Evolutionary conservation across 2,329 filamentous ascomycete species (phyloP), one percentile per base, ranked within the genome.

Genomic region (Rhinocladiella mackenziei): DNA sequence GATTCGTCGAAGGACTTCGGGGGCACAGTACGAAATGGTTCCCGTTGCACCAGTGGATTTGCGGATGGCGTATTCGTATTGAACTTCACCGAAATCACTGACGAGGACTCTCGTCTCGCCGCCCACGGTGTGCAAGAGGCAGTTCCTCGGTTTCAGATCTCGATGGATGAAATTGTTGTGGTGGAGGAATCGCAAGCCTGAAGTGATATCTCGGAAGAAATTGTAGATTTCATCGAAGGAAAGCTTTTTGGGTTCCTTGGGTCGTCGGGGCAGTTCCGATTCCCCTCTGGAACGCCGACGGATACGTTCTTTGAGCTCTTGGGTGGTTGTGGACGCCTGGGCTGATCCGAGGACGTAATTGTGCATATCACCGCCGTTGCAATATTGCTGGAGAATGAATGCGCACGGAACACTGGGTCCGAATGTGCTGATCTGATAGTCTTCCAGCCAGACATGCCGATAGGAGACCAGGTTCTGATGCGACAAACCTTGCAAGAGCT

Each of bases 321-420:
- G 86, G 45, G 86, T 86, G 5, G 86, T 88, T 0, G 71, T 60
- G 1, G 74, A 73, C 36, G 80, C 75, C 38, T 78, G 76, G 0
- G 80, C 68, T 4, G 81, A 77, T 5, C 84, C 82, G n/a, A 89
- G 72, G 11, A 98, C 80, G 61, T 94, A 94, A 52, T 84, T 81
- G 47, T 95, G 83, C 13, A 98, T 73, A 61, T 98, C 92, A 11
- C 92, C 92, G 1, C 83, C 77, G 62, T 98, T 97, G 69, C 94
- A 98, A 59, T 95, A 98, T 61, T 98, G 89, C 62, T 98, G 92
- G 5, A 98, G 75, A 45, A 98, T 98, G 62, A 95, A 98, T 3
- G 91, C 89, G 59, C 91, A 97, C 8, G 89, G 89, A 1, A 98
- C 89, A 42, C 81, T 88, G 0, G 94, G 92, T 0, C 89, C 86